Conservation (phyloP, 2,329 filamentous ascomycete species). For the Colletotrichum godetiae region DNA sequence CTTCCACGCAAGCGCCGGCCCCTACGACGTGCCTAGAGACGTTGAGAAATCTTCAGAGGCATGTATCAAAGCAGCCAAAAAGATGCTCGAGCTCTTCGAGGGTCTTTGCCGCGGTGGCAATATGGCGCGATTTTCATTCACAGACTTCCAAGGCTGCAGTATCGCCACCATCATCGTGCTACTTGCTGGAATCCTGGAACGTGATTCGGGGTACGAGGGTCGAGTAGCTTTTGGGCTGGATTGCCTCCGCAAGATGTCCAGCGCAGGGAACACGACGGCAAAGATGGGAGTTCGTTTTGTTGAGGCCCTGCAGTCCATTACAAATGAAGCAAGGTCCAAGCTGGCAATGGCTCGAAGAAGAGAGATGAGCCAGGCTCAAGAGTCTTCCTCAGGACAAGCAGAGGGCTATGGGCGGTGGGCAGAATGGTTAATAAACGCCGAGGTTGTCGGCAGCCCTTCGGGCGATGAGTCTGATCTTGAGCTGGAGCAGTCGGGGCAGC, state of each 20-base stretch:
- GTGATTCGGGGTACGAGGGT: conserved; percentile 44
- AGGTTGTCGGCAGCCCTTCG: background rate
- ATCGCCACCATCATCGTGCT: conserved; percentile 50
- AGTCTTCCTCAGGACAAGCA: background rate
- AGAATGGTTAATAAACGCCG: conserved; percentile 36
- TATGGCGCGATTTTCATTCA: conserved; percentile 50
- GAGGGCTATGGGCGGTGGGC: conserved; percentile 38
- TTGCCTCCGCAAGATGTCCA: conserved; percentile 47
- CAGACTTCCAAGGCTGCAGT: conserved; percentile 52
- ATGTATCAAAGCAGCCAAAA: conserved; percentile 46
- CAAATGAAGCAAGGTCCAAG: conserved; percentile 38
- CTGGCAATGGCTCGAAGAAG: conserved; percentile 2
- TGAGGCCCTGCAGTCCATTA: conserved; percentile 39
- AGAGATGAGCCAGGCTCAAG: background rate
- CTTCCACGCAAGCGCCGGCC: conserved; percentile 25
- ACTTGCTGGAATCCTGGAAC: conserved; percentile 47
- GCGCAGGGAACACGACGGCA: conserved; percentile 43
- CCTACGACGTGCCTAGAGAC: conserved; percentile 11
- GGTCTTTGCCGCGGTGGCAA: conserved; percentile 42
- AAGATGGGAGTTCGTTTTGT: conserved; percentile 41
- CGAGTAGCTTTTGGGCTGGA: conserved; percentile 45
- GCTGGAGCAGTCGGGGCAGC: background rate
- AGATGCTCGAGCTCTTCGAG: conserved; percentile 46
- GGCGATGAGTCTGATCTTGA: background rate
- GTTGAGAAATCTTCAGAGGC: conserved; percentile 38